A percentile compares a stretch with the other conserved stretches of the same genome.
These are phyloP conservation scores for Linum lewisii DNA, from an alignment of 345 rosid genomes.

Conservation along the genomic window DNA sequence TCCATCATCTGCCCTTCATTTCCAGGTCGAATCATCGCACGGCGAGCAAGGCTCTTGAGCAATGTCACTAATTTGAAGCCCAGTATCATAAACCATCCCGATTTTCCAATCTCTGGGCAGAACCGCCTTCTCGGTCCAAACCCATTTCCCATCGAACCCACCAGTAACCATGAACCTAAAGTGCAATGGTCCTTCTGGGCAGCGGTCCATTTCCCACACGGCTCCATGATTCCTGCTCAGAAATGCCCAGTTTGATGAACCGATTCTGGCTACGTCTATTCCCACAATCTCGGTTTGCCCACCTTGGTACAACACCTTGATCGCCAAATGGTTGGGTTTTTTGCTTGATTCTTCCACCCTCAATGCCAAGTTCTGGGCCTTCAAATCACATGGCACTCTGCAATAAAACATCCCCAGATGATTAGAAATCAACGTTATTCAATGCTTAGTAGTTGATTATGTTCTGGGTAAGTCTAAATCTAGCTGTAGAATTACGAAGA, in stretches of 20 bases:
- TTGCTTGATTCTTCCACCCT: constrained; percentile 88
- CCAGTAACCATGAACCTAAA: constrained; percentile 63
- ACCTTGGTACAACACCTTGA: constrained; percentile 74
- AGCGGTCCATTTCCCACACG: constrained; percentile 59
- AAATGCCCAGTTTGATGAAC: constrained; percentile 61
- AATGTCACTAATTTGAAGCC: constrained; percentile 64
- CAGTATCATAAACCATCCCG: constrained; percentile 54
- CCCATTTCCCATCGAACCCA: constrained; percentile 78
- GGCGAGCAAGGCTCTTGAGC: constrained; percentile 80
- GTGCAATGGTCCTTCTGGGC: constrained; percentile 65
- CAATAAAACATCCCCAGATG: no score
- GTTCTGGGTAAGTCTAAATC: no score
- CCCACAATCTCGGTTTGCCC: constrained; percentile 88
- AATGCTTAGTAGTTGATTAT: no score
- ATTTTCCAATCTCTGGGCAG: constrained; percentile 67
- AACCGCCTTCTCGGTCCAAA: constrained; percentile 51
- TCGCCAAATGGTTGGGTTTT: constrained; percentile 57
- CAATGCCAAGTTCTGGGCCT: constrained; percentile 51
- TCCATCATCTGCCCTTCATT: constrained; percentile 10
- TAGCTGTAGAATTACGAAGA: no score
- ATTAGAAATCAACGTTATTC: no score
- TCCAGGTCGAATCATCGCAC: constrained; percentile 53
- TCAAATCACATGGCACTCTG: constrained; percentile 85
- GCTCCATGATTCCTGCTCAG: constrained; percentile 71
- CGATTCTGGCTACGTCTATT: constrained; percentile 59